These are phyloP conservation scores for Ophiostoma sp. DNA, from an alignment of 2,329 filamentous ascomycete genomes.

Conservation along the genomic window DNA sequence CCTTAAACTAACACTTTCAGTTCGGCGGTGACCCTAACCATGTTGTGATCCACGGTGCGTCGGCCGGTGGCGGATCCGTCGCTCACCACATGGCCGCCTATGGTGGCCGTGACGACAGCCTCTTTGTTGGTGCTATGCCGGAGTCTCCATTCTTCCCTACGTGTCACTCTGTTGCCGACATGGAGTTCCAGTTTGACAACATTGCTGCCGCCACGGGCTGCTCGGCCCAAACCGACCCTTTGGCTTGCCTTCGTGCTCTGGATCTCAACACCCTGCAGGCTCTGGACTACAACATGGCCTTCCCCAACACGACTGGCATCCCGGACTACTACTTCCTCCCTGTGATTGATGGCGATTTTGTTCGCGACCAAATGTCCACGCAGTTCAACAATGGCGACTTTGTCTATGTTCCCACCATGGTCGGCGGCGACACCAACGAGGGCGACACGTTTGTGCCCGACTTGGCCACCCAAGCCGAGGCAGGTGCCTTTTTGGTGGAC, in stretches of 20 bases:
- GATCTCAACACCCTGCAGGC: conserved; percentile 44
- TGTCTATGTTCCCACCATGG: conserved; percentile 46
- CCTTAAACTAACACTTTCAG: background rate
- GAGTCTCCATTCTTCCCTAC: conserved; percentile 52
- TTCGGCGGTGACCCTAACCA: conserved; percentile 32
- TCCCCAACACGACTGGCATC: conserved; percentile 39
- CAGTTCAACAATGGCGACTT: conserved; percentile 45
- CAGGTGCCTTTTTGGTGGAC: conserved; percentile 45
- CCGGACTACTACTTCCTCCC: conserved; percentile 54
- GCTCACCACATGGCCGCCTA: conserved; percentile 40
- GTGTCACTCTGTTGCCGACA: conserved; percentile 45
- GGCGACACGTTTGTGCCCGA: conserved; percentile 48
- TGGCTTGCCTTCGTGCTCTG: conserved; percentile 46
- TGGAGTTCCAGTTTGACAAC: conserved; percentile 33
- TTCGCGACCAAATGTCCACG: conserved; percentile 45
- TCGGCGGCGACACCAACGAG: conserved; percentile 50
- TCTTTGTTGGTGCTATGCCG: conserved; percentile 52
- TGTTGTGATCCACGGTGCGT: conserved; percentile 25
- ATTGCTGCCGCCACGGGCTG: conserved; percentile 40
- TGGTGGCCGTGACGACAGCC: conserved; percentile 46
- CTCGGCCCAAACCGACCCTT: conserved; percentile 23
- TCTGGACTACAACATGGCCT: conserved; percentile 44
- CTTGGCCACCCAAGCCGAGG: conserved; percentile 39
- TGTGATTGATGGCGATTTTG: conserved; percentile 48
- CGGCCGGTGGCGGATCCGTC: conserved; percentile 24